Evolutionary conservation across 1,284 basidiomycete species (phyloP), one percentile per base, ranked within the genome.

Genomic region (Singerocomus inundabilis): DNA sequence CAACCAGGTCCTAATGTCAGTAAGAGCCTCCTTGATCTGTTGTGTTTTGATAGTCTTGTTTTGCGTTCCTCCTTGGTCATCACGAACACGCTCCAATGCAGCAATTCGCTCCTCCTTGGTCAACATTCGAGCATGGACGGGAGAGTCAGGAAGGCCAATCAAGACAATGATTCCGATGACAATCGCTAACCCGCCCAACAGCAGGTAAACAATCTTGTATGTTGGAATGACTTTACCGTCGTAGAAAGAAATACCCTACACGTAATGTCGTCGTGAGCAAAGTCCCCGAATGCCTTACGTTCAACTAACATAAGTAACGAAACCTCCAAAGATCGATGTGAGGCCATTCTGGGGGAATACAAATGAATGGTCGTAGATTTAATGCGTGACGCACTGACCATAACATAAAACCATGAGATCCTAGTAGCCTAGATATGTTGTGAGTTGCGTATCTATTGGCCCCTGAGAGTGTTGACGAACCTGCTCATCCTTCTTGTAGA

Each of bases 401-500:
- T 85, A 35, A 84, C 73, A 65, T 84, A 86, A 65, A 85, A 85
- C 76, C 79, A 84, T 4, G 81, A 78, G 18, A 85, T 80, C 18
- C 84, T 72, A 13, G 69, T 74, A 0, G 78, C 79, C 75, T 83
- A 47, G 35, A 46, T 15, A n/a, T 24, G 10, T 29, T 30, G 21
- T 54, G 18, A 54, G 45, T 44, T 29, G 18, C 33, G 6, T 26
- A 21, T 24, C 2, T 16, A 25, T 12, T 25, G 18, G 16, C 4
- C 4, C 6, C 28, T 5, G 29, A 1, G 5, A 18, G 31, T 26
- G 8, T 42, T 12, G 25, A 28, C 66, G 32, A 41, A 74, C 80
- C 69, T 86, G 84, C 57, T 86, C 84, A 46, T 82, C 70, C 66
- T 84, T 85, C 69, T 80, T 83, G 64, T 85, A 85, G 62, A 84